phyloP scores from a whole-genome alignment of 2,329 filamentous ascomycete genomes.

The Fusarium proliferatum region DNA sequence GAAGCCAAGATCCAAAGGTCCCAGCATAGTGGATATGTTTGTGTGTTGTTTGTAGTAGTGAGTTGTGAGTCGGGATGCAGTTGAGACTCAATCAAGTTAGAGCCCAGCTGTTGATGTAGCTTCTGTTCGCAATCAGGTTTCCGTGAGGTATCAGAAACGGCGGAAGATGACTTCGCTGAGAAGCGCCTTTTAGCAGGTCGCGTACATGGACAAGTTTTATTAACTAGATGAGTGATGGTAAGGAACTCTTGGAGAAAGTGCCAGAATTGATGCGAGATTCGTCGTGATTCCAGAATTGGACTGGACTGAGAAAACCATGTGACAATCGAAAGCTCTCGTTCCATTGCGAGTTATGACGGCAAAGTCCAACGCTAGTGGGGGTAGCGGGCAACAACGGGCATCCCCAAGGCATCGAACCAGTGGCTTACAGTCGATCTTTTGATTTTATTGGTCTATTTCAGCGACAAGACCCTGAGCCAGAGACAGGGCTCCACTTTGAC shows the following conservation, averaged over 20 bases:
- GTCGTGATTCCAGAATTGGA: slow-evolving; percentile 33
- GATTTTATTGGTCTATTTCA: slow-evolving; percentile 1
- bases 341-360: slow-evolving; percentile 15
- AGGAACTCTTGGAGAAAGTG: not conserved
- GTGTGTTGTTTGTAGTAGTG: not conserved
- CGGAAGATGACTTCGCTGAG: slow-evolving; percentile 49
- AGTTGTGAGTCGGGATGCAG: slow-evolving; percentile 12
- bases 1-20: slow-evolving; percentile 34
- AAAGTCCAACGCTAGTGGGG: slow-evolving; percentile 11
- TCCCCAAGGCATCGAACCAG: not conserved
- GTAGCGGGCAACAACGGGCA: slow-evolving; percentile 14
- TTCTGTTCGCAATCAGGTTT: slow-evolving; percentile 47
- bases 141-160: not conserved
- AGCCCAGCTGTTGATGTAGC: slow-evolving; percentile 45
- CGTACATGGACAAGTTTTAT: not conserved
- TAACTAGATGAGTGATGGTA: not conserved
- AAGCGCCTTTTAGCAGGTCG: slow-evolving; percentile 26
- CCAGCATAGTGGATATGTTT: slow-evolving; percentile 33
- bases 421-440: slow-evolving; percentile 6
- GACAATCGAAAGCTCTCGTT: slow-evolving; percentile 6
- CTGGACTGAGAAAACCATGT: slow-evolving; percentile 24
- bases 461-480: slow-evolving; percentile 5
- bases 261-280: slow-evolving; percentile 20
- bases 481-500: slow-evolving; percentile 6
- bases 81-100: slow-evolving; percentile 33